phyloP scores from a whole-genome alignment of 2,329 filamentous ascomycete species.

The Colletotrichum coccodes region DNA sequence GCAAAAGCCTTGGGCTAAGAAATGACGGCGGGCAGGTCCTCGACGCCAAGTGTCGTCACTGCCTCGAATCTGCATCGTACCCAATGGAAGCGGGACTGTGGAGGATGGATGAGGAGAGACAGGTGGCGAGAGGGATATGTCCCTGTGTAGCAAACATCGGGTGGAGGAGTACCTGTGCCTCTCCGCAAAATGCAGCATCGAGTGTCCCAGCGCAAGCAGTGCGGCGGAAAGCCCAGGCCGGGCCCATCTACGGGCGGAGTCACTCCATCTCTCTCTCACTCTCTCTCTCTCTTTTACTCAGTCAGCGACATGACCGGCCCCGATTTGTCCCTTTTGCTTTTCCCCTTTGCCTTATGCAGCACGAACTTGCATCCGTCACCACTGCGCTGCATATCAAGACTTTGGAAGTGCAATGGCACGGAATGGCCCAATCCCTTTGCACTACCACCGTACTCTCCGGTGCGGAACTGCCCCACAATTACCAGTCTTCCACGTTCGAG shows the following conservation, averaged over 20 bases:
- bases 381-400: slow-evolving; percentile 2
- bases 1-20: slow-evolving; percentile 3
- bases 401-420: neutral
- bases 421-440: slow-evolving; percentile 2
- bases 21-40: slow-evolving; percentile 4
- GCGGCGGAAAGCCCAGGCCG: neutral
- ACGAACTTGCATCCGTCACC: slow-evolving; percentile 20
- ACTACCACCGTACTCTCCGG: neutral
- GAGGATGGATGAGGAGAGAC: slow-evolving; percentile 1
- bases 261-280: no score
- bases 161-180: neutral
- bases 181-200: slow-evolving; percentile 12
- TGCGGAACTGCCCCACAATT: slow-evolving; percentile 1
- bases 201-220: slow-evolving; percentile 1
- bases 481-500: neutral
- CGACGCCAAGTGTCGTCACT: slow-evolving; percentile 24
- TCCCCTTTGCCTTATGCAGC: neutral
- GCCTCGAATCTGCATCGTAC: neutral
- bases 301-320: slow-evolving; percentile 7
- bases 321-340: neutral
- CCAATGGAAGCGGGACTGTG: neutral
- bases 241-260: neutral
- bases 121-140: slow-evolving; percentile 10
- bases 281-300: slow-evolving; percentile 7
- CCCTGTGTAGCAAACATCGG: neutral